These are phyloP conservation scores for Hygrophoropsis aurantiaca DNA, from an alignment of 768 basidiomycete species.

Conservation along the genomic window DNA sequence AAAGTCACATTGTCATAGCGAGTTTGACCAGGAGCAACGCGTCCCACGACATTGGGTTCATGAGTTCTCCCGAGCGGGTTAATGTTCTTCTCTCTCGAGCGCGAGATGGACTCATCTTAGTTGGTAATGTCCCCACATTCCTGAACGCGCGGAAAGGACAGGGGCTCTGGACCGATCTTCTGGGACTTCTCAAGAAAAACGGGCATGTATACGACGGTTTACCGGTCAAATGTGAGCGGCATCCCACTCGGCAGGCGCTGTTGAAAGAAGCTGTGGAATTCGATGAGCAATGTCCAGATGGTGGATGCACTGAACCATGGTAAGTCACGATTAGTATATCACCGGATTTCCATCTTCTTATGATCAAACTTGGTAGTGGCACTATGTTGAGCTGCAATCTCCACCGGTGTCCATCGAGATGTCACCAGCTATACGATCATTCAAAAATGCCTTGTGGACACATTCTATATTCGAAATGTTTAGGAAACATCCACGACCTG, in stretches of 20 bases:
- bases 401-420: conserved; percentile 59
- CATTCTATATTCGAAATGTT: conserved; percentile 39
- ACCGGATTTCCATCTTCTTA: too few species aligned
- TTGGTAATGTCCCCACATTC: conserved; percentile 67
- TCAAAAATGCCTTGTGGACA: conserved; percentile 51
- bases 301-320: conserved; percentile 64
- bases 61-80: conserved; percentile 66
- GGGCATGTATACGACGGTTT: conserved; percentile 58
- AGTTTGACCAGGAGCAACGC: conserved; percentile 63
- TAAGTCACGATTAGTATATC: too few species aligned
- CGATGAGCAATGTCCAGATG: conserved; percentile 52
- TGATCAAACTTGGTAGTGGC: conserved; percentile 43
- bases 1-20: conserved; percentile 65
- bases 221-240: conserved; percentile 57
- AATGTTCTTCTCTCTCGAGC: conserved; percentile 73
- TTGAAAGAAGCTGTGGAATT: conserved; percentile 49
- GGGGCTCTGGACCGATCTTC: conserved; percentile 51
- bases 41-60: conserved; percentile 62
- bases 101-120: conserved; percentile 60
- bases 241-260: conserved; percentile 40
- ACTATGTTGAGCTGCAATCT: conserved; percentile 46
- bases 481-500: conserved; percentile 40
- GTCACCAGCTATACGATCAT: conserved; percentile 56
- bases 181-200: conserved; percentile 41
- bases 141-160: conserved; percentile 47